Evolutionary conservation across 2,329 filamentous ascomycete genomes (phyloP).

Genomic region (Calonectria henricotiae): DNA sequence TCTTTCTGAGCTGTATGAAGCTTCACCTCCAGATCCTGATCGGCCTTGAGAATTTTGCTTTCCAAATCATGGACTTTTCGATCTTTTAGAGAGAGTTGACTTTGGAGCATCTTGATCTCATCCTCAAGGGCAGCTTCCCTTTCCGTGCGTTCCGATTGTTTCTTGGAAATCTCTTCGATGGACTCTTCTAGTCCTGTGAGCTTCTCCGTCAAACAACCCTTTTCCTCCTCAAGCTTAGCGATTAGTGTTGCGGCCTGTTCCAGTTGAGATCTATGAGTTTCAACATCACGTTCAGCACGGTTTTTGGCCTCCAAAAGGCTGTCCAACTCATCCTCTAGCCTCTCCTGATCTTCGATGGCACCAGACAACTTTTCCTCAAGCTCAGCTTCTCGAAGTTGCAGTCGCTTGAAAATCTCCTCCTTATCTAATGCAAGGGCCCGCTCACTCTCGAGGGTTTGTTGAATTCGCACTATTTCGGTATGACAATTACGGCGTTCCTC

Average conservation of each 20-base stretch:
- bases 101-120: slow-evolving; percentile 92
- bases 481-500: slow-evolving; percentile 93
- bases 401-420: slow-evolving; percentile 98
- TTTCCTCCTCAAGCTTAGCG: slow-evolving; percentile 87
- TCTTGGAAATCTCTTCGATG: slow-evolving; percentile 79
- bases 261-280: slow-evolving; percentile 84
- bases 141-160: slow-evolving; percentile 81
- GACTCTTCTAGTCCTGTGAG: slow-evolving; percentile 80
- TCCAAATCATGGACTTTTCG: slow-evolving; percentile 92
- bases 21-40: slow-evolving; percentile 92
- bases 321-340: slow-evolving; percentile 93
- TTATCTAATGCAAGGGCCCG: slow-evolving; percentile 96
- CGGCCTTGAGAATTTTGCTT: slow-evolving; percentile 84
- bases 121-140: slow-evolving; percentile 84
- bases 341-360: slow-evolving; percentile 94
- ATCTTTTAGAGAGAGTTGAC: slow-evolving; percentile 90
- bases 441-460: slow-evolving; percentile 96
- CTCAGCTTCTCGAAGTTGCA: slow-evolving; percentile 92
- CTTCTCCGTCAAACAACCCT: slow-evolving; percentile 79
- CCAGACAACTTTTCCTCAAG: slow-evolving; percentile 93
- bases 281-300: slow-evolving; percentile 87
- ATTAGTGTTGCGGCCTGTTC: slow-evolving; percentile 95
- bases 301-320: slow-evolving; percentile 91
- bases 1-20: slow-evolving; percentile 85
- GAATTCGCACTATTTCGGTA: slow-evolving; percentile 88